Percentiles rank a stretch among this genome's conserved stretches.
These are phyloP conservation scores for Vigna mungo DNA, from an alignment of 306 rosid genomes.

Conservation along the genomic window DNA sequence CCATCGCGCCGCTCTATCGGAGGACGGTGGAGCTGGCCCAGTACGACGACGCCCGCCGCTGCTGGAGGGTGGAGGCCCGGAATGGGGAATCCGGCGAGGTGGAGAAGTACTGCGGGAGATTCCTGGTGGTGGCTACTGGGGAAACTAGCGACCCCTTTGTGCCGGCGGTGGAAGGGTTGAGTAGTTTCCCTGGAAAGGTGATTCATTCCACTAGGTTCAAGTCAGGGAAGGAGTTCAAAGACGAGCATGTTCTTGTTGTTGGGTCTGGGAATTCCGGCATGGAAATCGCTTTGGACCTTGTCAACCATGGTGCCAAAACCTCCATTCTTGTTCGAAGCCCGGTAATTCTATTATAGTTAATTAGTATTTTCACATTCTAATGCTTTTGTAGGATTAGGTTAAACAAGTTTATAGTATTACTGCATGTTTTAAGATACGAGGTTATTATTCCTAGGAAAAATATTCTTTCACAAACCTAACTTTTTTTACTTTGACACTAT, in stretches of 20 bases:
- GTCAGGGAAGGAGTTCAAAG: constrained; percentile 54
- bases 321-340: constrained; percentile 68
- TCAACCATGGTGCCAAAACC: constrained; percentile 64
- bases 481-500: no score
- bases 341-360: constrained; percentile 46
- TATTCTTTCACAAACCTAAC: no score
- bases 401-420: no score
- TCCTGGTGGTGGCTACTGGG: constrained; percentile 76
- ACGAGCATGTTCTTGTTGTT: constrained; percentile 67
- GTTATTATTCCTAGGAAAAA: no score
- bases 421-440: no score
- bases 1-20: constrained; percentile 53
- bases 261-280: constrained; percentile 84
- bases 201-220: constrained; percentile 65
- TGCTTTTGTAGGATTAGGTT: no score
- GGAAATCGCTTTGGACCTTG: constrained; percentile 71
- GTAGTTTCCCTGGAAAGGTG: constrained; percentile 54
- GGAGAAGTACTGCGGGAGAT: constrained; percentile 55
- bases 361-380: no score
- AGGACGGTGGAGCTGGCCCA: constrained; percentile 56
- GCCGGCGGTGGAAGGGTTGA: constrained; percentile 61
- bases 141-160: constrained; percentile 57
- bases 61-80: constrained; percentile 61
- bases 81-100: constrained; percentile 25
- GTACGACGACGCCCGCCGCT: constrained; percentile 28